Evolutionary conservation across 257 asterid species (phyloP).

Genomic region (Cynanchum wilfordii): DNA sequence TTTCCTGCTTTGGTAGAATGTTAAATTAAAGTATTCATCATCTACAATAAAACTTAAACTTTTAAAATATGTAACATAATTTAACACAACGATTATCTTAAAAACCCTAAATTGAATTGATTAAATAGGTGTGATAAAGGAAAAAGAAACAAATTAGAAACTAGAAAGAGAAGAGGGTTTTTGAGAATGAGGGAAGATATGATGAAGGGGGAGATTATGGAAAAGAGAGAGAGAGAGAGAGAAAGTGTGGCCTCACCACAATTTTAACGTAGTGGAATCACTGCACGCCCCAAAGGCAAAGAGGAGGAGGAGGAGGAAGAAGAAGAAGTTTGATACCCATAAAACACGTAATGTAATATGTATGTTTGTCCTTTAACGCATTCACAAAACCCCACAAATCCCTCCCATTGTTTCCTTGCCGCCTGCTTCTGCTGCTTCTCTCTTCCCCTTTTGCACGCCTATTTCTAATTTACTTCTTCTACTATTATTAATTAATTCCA

Average conservation of each 20-base stretch:
- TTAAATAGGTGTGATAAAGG: too few relatives aligned
- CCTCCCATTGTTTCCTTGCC: slow-evolving; percentile 19
- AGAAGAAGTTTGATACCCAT: background rate
- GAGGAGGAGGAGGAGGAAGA: background rate
- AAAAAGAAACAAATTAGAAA: too few relatives aligned
- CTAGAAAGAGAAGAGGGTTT: background rate
- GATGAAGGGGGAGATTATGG: slow-evolving; percentile 7
- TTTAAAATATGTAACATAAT: too few relatives aligned
- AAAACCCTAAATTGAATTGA: too few relatives aligned
- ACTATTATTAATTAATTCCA: too few relatives aligned
- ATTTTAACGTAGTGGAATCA: slow-evolving; percentile 37
- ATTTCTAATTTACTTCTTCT: too few relatives aligned
- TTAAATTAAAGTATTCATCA: too few relatives aligned
- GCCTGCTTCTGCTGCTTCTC: slow-evolving; percentile 28
- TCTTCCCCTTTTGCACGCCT: slow-evolving; percentile 32
- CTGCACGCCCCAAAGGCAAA: slow-evolving; percentile 41
- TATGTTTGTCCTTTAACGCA: background rate
- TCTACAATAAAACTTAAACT: too few relatives aligned
- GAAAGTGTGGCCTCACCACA: slow-evolving; percentile 33
- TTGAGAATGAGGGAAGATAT: background rate
- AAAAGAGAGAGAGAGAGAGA: slow-evolving; percentile 10
- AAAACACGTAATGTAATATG: background rate
- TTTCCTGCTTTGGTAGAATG: too few relatives aligned
- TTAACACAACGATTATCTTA: too few relatives aligned
- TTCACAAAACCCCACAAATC: slow-evolving; percentile 9